phyloP scores from a whole-genome alignment of 2,329 filamentous ascomycete genomes.

The Pestalotiopsis fici region DNA sequence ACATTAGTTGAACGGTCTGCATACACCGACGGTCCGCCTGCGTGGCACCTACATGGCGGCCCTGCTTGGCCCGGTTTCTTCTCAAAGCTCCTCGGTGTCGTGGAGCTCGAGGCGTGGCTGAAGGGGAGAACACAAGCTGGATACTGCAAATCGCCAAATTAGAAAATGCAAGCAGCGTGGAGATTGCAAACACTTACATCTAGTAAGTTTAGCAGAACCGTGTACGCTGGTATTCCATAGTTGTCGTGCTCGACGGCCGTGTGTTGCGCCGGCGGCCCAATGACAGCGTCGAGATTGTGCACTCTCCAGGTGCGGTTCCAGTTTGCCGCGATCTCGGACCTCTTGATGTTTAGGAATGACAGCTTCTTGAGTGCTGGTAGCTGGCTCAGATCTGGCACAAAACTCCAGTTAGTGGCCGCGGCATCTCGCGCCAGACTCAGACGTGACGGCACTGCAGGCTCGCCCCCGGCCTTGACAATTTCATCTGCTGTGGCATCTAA shows the following conservation, averaged over 20 bases:
- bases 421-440: neutral
- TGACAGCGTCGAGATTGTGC: constrained; percentile 13
- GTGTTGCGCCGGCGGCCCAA: constrained; percentile 13
- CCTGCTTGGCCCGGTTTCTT: constrained; percentile 1
- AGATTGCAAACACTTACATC: constrained; percentile 5
- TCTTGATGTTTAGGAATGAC: constrained; percentile 9
- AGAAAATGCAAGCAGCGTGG: no score
- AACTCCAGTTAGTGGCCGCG: constrained; percentile 1
- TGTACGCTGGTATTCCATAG: constrained; percentile 15
- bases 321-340: constrained; percentile 10
- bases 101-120: neutral
- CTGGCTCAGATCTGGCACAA: constrained; percentile 8
- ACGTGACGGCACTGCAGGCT: constrained; percentile 13
- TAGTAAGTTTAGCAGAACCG: constrained; percentile 14
- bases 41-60: neutral
- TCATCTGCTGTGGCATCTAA: constrained; percentile 11
- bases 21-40: constrained; percentile 8
- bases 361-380: neutral
- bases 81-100: neutral
- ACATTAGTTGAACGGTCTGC: no score
- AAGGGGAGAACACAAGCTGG: neutral
- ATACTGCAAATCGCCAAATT: no score
- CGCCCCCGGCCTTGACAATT: constrained; percentile 10
- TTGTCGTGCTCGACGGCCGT: constrained; percentile 17
- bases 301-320: constrained; percentile 14